Evolutionary conservation across 257 asterid genomes (phyloP).

Genomic region (Capsicum pubescens): DNA sequence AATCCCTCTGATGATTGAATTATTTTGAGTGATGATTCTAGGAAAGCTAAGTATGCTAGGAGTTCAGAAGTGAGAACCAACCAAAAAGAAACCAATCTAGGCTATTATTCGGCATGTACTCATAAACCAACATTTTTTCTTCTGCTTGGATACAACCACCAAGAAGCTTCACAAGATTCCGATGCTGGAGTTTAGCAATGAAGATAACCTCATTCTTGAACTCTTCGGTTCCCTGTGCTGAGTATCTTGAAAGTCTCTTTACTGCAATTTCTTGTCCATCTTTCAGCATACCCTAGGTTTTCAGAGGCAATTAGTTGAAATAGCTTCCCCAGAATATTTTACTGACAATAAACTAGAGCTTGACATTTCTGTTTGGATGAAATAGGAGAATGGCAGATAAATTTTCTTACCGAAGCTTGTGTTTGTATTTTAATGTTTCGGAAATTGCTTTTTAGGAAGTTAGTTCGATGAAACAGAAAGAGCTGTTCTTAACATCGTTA

Average conservation of each 20-base stretch:
- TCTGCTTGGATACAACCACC: not conserved
- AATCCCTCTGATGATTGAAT: not conserved
- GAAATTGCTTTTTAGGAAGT: not conserved
- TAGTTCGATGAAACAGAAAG: not conserved
- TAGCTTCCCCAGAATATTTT: not conserved
- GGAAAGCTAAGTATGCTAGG: not conserved
- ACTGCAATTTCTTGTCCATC: slow-evolving; percentile 8
- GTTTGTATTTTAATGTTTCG: not conserved
- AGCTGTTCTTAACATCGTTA: not conserved
- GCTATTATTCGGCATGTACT: not conserved
- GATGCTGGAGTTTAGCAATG: slow-evolving; percentile 9
- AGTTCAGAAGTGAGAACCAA: not conserved
- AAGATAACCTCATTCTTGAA: slow-evolving; percentile 24
- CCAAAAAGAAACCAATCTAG: slow-evolving; percentile 19
- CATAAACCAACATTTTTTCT: slow-evolving; percentile 18
- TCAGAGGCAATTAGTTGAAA: not conserved
- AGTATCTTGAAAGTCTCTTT: slow-evolving; percentile 17
- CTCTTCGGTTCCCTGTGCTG: not conserved
- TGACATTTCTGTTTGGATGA: not conserved
- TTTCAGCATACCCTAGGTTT: not conserved
- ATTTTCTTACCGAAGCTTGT: not conserved
- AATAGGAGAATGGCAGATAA: not conserved
- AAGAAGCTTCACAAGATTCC: slow-evolving; percentile 10
- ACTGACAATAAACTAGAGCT: not conserved
- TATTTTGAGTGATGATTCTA: not conserved